Evolutionary conservation across 129 eudicot genomes (phyloP), one percentile per base, ranked within the genome.

Genomic region (Flaveria robusta): DNA sequence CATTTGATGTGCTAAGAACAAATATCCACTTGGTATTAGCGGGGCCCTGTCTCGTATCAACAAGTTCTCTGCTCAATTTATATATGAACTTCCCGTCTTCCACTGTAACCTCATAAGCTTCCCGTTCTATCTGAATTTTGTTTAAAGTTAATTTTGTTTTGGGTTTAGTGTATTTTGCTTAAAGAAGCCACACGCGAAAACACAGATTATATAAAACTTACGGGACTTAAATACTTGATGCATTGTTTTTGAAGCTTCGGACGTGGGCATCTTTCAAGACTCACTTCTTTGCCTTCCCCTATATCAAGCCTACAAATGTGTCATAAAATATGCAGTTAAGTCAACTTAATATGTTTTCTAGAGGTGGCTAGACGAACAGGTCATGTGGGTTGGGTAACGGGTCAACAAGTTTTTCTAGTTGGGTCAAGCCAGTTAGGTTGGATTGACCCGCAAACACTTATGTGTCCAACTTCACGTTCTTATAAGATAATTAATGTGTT

Each of bases 201-300:
- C 59, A 20, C 42, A 14, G 10, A 63, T n/a, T 16, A 6, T 60
- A 8, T 13, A 19, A 43, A 45, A 55, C 92, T 84, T 83, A 92
- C 97, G 64, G 97, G 97, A 47, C 96, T 93, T 37, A 92, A 87
- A 82, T 92, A 92, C 81, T 87, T 87, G 84, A 92, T 92, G 84
- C 97, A 92, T 84, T 92, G 92, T 42, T 92, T 91, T 29, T 79
- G 96, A 82, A 92, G 97, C 79, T 87, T 89, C 47, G 80, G 37
- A 18, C 96, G 70, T 9, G 96, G 71, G 78, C 97, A 92, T 81
- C 75, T 89, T 55, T 92, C 97, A 65, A 80, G 86, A 81, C 47
- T 87, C 8, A 84, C 88, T 71, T 89, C 92, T 82, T 72, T 83
- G 66, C 97, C 97, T 73, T 87, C 97, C 77, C 97, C 97, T 59